Percentiles rank a stretch among this genome's conserved stretches.
These are phyloP conservation scores for Penicillium sp. DNA, from an alignment of 2,329 filamentous ascomycete species.

Conservation along the genomic window DNA sequence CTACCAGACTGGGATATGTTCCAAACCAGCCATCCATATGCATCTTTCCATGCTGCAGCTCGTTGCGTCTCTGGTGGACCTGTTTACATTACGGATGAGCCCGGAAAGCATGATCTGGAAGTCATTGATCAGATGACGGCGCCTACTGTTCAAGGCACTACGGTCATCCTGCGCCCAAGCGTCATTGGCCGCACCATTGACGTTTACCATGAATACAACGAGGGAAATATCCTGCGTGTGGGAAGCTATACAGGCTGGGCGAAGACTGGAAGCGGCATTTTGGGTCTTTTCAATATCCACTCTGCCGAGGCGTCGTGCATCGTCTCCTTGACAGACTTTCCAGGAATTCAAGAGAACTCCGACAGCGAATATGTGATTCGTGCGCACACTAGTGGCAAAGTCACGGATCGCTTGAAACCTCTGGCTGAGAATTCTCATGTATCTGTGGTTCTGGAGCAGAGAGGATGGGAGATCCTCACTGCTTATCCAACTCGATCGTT, in stretches of 20 bases:
- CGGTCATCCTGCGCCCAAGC: constrained; percentile 78
- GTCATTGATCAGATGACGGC: constrained; percentile 83
- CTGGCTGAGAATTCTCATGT: constrained; percentile 52
- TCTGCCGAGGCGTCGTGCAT: constrained; percentile 65
- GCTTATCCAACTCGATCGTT: constrained; percentile 69
- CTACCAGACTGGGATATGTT: constrained; percentile 85
- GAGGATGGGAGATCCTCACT: constrained; percentile 79
- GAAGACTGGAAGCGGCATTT: constrained; percentile 70
- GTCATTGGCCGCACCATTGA: constrained; percentile 71
- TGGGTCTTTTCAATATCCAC: constrained; percentile 84
- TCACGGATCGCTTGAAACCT: constrained; percentile 49
- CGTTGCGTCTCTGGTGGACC: constrained; percentile 88
- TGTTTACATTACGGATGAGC: constrained; percentile 90
- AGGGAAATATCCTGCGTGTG: constrained; percentile 72
- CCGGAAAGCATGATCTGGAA: constrained; percentile 74
- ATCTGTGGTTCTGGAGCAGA: constrained; percentile 61
- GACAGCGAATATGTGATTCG: constrained; percentile 68
- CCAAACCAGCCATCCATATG: constrained; percentile 68
- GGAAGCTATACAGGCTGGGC: constrained; percentile 72
- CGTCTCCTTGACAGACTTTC: constrained; percentile 70
- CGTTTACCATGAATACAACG: constrained; percentile 74
- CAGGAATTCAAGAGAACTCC: constrained; percentile 60
- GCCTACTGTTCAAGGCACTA: constrained; percentile 68
- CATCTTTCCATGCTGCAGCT: constrained; percentile 84
- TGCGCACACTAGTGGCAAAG: constrained; percentile 66